Base-by-base conservation (phyloP, 208 protist genomes). In the Crithidia mellificae region DNA sequence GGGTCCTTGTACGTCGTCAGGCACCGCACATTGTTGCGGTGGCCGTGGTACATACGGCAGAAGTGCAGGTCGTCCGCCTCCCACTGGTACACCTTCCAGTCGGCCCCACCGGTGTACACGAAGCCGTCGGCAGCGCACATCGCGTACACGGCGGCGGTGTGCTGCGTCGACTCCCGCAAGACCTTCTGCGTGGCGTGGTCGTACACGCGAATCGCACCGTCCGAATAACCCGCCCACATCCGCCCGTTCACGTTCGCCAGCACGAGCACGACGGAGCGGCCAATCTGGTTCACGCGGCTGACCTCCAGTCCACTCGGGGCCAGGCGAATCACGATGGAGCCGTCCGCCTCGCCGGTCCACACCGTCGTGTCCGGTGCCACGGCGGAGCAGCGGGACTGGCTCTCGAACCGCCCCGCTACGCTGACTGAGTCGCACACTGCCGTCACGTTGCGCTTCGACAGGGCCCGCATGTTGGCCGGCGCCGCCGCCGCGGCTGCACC, bases 41-140 rank as follows among this genome's bases (percentile, higher is more conserved):
- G 84, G 11, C 84, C 84, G 55, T 74, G 61, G 64, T 88, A 81
- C 59, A 91, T 67, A 41, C 80, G 78, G 34, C 83, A 64, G 54
- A 81, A 87, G 50, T 81, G 81, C 61, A 81, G 81, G 41, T 75
- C 77, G 14, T 73, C 71, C 24, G 74, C 77, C 50, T 80, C 73
- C 82, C 81, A 93, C 67, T 83, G 72, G 56, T 89, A 80, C 32
- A 93, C 68, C 73, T 93, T 90, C 80, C 84, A 87, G 67, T 91
- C 84, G 5, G 75, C 78, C 25, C 84, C 87, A 11, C 74, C 87
- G 27, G 80, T 86, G 59, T 82, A 88, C 14, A 90, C 84, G 62
- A 78, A 74, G 50, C 79, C 78, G 66, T 73, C 77, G 38, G 47
- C 71, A 19, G 65, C 68, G 59, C 68, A 70, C 46, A 80, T 77